Conservation (phyloP, 768 basidiomycete species). For the Clathrus columnatus region DNA sequence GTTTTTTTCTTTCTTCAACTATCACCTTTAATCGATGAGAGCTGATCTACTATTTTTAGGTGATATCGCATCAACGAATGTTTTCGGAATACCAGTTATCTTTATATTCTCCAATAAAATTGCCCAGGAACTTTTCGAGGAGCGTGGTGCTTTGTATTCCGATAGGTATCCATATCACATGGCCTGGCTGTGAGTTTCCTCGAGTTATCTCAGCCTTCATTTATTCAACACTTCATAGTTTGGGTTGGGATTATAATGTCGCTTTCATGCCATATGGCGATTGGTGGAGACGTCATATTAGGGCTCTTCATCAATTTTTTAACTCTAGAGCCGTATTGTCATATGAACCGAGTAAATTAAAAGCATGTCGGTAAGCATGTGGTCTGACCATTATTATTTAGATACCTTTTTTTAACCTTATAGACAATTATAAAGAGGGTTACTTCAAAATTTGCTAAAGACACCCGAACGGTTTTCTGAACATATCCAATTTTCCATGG, state of each 20-base stretch:
- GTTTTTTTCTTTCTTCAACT: no score
- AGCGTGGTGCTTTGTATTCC: conserved; percentile 9
- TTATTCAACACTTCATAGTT: conserved; percentile 20
- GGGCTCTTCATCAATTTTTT: conserved; percentile 32
- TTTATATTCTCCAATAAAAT: conserved; percentile 12
- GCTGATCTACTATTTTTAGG: conserved; percentile 4
- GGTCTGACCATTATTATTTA: no score
- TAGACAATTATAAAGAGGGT: neutral
- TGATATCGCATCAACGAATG: conserved; percentile 13
- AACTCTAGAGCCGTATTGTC: conserved; percentile 18
- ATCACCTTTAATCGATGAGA: no score
- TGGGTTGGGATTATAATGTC: conserved; percentile 42
- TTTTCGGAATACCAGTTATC: conserved; percentile 9
- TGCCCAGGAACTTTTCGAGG: conserved; percentile 11
- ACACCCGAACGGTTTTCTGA: conserved; percentile 30
- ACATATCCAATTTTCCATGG: conserved; percentile 27
- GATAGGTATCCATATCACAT: conserved; percentile 4
- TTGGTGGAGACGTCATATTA: conserved; percentile 30
- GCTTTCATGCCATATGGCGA: conserved; percentile 32
- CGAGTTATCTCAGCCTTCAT: no score
- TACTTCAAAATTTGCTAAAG: conserved; percentile 30
- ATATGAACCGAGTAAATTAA: conserved; percentile 28
- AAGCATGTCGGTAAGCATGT: conserved; percentile 19
- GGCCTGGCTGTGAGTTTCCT: no score
- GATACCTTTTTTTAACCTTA: neutral